Conservation (phyloP, 768 basidiomycete genomes). For the Strobilomyces dryophilus region DNA sequence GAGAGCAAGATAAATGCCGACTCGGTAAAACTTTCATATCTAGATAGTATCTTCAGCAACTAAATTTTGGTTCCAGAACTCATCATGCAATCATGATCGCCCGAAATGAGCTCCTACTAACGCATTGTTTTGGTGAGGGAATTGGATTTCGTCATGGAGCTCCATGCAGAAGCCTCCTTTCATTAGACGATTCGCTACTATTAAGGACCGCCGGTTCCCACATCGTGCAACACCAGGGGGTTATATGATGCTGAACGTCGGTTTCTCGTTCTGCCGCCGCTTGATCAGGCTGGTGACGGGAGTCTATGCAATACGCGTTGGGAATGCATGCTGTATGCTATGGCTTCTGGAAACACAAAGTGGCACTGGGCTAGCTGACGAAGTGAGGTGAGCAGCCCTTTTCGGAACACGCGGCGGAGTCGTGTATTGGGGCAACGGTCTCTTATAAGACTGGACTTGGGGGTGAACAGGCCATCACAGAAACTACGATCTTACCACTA, state of each 20-base stretch:
- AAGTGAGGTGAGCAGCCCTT: slow-evolving; percentile 25
- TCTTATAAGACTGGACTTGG: slow-evolving; percentile 27
- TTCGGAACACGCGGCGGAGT: slow-evolving; percentile 29
- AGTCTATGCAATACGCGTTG: slow-evolving; percentile 17
- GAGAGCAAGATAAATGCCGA: background rate
- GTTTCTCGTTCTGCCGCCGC: background rate
- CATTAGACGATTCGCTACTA: slow-evolving; percentile 12
- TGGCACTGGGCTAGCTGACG: slow-evolving; percentile 15
- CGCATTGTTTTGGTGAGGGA: background rate
- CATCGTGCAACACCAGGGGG: slow-evolving; percentile 6
- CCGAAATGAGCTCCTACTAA: background rate
- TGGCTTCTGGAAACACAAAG: slow-evolving; percentile 21
- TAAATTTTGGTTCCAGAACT: background rate
- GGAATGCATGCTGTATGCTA: slow-evolving; percentile 22
- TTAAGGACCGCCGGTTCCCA: slow-evolving; percentile 22
- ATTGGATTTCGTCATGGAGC: slow-evolving; percentile 1
- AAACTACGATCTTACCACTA: slow-evolving; percentile 17
- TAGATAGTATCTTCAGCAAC: background rate
- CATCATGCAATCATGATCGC: background rate
- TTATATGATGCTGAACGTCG: background rate
- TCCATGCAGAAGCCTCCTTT: slow-evolving; percentile 11
- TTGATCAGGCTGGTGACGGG: slow-evolving; percentile 5
- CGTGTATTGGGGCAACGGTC: slow-evolving; percentile 30
- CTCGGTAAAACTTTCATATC: background rate
- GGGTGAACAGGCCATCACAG: slow-evolving; percentile 7